Evolutionary conservation across 2,329 filamentous ascomycete genomes (phyloP).

Genomic region (Setomelanomma holmii): DNA sequence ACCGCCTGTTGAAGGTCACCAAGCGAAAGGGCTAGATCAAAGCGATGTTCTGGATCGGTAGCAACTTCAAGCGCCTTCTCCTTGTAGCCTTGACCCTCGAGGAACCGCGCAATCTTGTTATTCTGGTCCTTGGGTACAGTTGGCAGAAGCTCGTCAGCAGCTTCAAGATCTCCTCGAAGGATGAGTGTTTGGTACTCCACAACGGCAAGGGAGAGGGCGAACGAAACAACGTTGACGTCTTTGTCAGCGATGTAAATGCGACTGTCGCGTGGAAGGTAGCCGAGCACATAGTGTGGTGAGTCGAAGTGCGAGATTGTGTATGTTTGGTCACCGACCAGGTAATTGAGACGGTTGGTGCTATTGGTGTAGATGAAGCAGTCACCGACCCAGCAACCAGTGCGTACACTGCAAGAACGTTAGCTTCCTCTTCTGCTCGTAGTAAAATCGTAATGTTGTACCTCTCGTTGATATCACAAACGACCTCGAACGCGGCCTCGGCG

Average conservation of each 20-base stretch:
- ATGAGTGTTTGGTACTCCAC: conserved; percentile 98
- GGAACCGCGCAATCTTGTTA: conserved; percentile 97
- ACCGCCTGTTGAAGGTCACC: conserved; percentile 86
- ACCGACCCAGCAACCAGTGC: conserved; percentile 96
- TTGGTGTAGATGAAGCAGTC: conserved; percentile 99
- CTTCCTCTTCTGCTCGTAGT: no score
- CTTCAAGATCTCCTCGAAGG: conserved; percentile 89
- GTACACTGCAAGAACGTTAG: conserved; percentile 65
- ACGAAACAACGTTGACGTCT: conserved; percentile 90
- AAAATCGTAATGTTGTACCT: conserved; percentile 61
- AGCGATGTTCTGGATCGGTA: conserved; percentile 94
- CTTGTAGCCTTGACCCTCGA: conserved; percentile 97
- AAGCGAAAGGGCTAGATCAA: conserved; percentile 85
- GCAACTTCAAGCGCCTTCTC: conserved; percentile 93
- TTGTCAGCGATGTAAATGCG: conserved; percentile 95
- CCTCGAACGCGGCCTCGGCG: conserved; percentile 93
- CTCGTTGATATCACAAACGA: conserved; percentile 94
- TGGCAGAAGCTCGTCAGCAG: conserved; percentile 82
- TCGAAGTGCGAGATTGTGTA: conserved; percentile 98
- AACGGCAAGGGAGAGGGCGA: conserved; percentile 87
- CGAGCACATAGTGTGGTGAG: conserved; percentile 90
- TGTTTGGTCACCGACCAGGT: conserved; percentile 95
- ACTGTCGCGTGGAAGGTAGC: conserved; percentile 95
- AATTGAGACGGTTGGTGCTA: conserved; percentile 94
- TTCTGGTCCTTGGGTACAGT: conserved; percentile 91